phyloP scores from a whole-genome alignment of 441 rosid species.

The Hura crepitans region DNA sequence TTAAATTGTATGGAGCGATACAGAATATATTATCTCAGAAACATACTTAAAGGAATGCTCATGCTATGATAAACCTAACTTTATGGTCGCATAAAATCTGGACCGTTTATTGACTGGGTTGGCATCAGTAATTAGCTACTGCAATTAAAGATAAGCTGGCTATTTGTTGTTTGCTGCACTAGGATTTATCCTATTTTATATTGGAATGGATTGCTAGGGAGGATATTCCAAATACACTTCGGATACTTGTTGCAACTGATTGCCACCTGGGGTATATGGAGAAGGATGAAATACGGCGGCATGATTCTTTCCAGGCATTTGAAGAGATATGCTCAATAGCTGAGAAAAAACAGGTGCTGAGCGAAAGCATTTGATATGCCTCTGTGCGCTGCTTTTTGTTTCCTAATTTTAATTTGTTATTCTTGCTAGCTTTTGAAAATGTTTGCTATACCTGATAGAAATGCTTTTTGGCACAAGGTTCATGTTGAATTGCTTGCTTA shows the following conservation, averaged over 20 bases:
- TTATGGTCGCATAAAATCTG: background rate
- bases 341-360: slow-evolving; percentile 69
- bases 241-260: slow-evolving; percentile 88
- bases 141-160: background rate
- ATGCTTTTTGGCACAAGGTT: background rate
- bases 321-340: slow-evolving; percentile 93
- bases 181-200: background rate
- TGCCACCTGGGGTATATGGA: slow-evolving; percentile 96
- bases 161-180: background rate
- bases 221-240: slow-evolving; percentile 55
- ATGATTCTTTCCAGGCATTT: slow-evolving; percentile 91
- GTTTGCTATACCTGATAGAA: background rate
- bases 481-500: background rate
- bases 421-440: background rate
- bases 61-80: background rate
- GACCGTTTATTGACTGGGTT: background rate
- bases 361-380: too few species aligned
- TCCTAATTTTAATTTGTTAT: background rate
- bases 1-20: background rate
- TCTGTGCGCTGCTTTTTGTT: background rate
- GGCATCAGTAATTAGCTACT: background rate
- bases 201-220: slow-evolving; percentile 39
- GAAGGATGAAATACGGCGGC: slow-evolving; percentile 91
- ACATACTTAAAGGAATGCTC: background rate
- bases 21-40: background rate